These are phyloP conservation scores for Ustilago lituana DNA, from an alignment of 1,284 basidiomycete species.

Conservation along the genomic window DNA sequence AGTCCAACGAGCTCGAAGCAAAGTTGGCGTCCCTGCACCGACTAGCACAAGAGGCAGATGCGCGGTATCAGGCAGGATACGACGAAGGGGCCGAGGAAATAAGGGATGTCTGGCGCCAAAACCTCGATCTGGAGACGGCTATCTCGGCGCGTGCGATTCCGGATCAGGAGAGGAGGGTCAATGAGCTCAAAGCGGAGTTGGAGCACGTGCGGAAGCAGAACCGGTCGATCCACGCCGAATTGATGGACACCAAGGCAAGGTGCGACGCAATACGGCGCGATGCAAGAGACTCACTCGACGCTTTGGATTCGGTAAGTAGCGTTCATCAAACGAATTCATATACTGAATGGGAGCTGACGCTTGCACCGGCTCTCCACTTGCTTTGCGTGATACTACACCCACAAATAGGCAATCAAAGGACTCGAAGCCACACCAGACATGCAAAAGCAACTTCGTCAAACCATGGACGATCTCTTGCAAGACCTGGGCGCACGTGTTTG, in stretches of 20 bases:
- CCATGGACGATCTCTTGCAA: slow-evolving; percentile 47
- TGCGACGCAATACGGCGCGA: slow-evolving; percentile 18
- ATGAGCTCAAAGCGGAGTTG: slow-evolving; percentile 28
- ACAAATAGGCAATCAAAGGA: slow-evolving; percentile 41
- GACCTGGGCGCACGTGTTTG: slow-evolving; percentile 49
- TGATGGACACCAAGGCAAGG: slow-evolving; percentile 8
- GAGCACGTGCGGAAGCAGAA: slow-evolving; percentile 30
- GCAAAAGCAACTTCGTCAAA: slow-evolving; percentile 43
- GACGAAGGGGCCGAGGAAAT: slow-evolving; percentile 27
- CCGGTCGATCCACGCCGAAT: slow-evolving; percentile 6
- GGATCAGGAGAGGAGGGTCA: slow-evolving; percentile 44
- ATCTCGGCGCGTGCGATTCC: slow-evolving; percentile 53
- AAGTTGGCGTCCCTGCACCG: slow-evolving; percentile 51
- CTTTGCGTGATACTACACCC: background rate
- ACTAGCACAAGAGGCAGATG: slow-evolving; percentile 54
- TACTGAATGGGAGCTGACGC: background rate
- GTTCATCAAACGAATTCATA: background rate
- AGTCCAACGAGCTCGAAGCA: slow-evolving; percentile 43
- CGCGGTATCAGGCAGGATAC: slow-evolving; percentile 38
- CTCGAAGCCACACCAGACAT: slow-evolving; percentile 42
- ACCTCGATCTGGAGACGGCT: slow-evolving; percentile 54
- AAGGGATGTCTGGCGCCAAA: slow-evolving; percentile 58
- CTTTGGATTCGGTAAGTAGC: slow-evolving; percentile 38
- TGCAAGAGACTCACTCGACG: slow-evolving; percentile 27
- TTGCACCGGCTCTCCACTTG: too few species aligned